Evolutionary conservation across 495 filamentous ascomycete genomes (phyloP), one percentile per base, ranked within the genome.

Genomic region (Oleoguttula mirabilis): DNA sequence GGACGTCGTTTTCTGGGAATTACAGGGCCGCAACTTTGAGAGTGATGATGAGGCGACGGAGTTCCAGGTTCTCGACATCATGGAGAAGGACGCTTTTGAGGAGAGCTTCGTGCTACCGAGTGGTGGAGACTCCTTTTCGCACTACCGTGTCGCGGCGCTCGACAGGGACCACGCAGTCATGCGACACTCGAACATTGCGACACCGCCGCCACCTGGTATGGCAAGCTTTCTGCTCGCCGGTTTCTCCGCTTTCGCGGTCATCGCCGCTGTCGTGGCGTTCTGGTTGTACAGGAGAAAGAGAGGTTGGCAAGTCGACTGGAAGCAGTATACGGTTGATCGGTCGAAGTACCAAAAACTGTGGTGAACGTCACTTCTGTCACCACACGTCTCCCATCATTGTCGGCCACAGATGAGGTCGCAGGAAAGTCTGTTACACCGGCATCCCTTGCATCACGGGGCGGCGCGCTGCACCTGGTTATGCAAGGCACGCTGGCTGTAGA

Each of bases 1-100:
- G 2, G 47, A 51, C 14, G 41, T 51, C 32, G 24, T 19, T 3
- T 37, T 23, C 35, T 54, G 51, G 51, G 39, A 47, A 32, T 28
- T 53, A 6, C 50, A 54, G 11, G 51, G 41, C 30, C n/a, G 15
- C 3, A 16, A 32, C 25, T 4, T 32, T 22, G 38, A 30, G 22
- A 12, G 8, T 2, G 20, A 21, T 22, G 25, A 25, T n/a, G 30
- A 22, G 3, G 38, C 8, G 6, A 5, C 17, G 8, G 44, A 35
- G 22, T 43, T 10, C 5, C n/a, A 43, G 38, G 38, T 25, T 14
- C 3, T 49, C 12, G 39, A 49, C 16, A 35, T 31, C 6, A n/a
- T 19, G 6, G 46, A 49, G 28, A 41, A 41, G 15, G 14, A 32
- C 4, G 19, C 12, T 2, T 50, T 50, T 16, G 47, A 50, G 41